phyloP scores from a whole-genome alignment of 2,329 filamentous ascomycete genomes.

The Teratosphaeria viscida region DNA sequence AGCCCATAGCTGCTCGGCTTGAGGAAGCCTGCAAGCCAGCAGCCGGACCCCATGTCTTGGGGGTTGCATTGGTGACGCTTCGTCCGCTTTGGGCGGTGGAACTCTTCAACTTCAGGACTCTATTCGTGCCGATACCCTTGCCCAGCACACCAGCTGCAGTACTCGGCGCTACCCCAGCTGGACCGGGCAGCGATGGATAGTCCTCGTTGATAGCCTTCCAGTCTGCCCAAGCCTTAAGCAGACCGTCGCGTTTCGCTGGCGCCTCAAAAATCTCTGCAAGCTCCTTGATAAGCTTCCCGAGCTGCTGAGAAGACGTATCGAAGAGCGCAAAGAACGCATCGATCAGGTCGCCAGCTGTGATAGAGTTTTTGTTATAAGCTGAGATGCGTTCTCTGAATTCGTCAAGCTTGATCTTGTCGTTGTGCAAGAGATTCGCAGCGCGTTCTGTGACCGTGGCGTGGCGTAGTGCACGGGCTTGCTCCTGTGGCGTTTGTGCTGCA shows the following conservation, averaged over 20 bases:
- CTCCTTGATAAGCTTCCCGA: constrained; percentile 84
- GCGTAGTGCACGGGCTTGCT: constrained; percentile 68
- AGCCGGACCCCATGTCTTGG: constrained; percentile 47
- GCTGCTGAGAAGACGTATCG: constrained; percentile 63
- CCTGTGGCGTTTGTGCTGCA: constrained; percentile 54
- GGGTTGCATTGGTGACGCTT: constrained; percentile 1
- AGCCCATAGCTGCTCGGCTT: constrained; percentile 9
- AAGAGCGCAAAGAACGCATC: constrained; percentile 84
- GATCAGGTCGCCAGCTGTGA: constrained; percentile 66
- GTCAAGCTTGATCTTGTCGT: constrained; percentile 62
- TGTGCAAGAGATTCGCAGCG: constrained; percentile 67
- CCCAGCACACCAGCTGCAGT: constrained; percentile 35
- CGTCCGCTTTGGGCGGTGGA: constrained; percentile 59
- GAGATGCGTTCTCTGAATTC: constrained; percentile 75
- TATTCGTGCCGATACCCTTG: constrained; percentile 44
- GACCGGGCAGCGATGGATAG: constrained; percentile 76
- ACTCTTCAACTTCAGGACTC: constrained; percentile 59
- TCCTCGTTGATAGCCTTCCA: constrained; percentile 95
- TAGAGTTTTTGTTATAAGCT: constrained; percentile 58
- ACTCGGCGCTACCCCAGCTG: constrained; percentile 55
- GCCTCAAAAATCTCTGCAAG: constrained; percentile 89
- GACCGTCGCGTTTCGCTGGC: constrained; percentile 56
- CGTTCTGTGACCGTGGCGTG: constrained; percentile 81
- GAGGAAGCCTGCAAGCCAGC: constrained; percentile 9
- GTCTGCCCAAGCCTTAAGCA: constrained; percentile 83